A percentile compares a stretch with the other conserved stretches of the same genome.
These are phyloP conservation scores for Aspergillus viridinutans DNA, from an alignment of 2,329 filamentous ascomycete species.

Conservation along the genomic window DNA sequence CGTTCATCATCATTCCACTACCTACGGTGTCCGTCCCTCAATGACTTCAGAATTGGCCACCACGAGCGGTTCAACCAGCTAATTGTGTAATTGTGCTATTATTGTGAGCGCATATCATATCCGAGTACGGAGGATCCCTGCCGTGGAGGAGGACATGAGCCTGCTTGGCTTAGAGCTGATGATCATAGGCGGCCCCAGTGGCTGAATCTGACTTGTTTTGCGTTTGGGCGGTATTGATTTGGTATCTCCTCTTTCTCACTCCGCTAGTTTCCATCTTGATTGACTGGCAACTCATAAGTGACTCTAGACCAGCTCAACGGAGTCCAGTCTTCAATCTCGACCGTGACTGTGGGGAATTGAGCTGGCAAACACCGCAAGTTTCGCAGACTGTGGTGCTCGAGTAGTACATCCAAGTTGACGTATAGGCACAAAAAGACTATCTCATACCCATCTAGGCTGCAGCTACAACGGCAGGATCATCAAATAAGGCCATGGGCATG, in stretches of 20 bases:
- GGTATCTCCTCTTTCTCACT: no score
- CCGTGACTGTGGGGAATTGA: constrained; percentile 7
- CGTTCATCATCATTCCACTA: neutral
- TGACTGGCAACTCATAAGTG: neutral
- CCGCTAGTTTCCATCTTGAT: neutral
- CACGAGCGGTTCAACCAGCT: neutral
- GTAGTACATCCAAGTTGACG: neutral
- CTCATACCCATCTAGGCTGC: neutral
- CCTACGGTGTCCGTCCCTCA: neutral
- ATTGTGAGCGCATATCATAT: neutral
- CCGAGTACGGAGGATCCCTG: neutral
- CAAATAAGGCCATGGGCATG: neutral
- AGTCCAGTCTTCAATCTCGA: neutral
- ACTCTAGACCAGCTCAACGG: neutral
- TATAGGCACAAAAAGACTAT: neutral
- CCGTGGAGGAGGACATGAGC: no score
- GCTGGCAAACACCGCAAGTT: constrained; percentile 1
- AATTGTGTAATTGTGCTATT: no score
- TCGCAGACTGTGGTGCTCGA: neutral
- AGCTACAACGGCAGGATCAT: neutral
- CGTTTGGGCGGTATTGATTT: no score
- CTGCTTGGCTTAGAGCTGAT: neutral
- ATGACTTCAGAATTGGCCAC: neutral
- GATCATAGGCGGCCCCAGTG: neutral
- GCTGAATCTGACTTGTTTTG: neutral